Conservation (phyloP, 2,329 filamentous ascomycete genomes). For the Byssochlamys sp. region DNA sequence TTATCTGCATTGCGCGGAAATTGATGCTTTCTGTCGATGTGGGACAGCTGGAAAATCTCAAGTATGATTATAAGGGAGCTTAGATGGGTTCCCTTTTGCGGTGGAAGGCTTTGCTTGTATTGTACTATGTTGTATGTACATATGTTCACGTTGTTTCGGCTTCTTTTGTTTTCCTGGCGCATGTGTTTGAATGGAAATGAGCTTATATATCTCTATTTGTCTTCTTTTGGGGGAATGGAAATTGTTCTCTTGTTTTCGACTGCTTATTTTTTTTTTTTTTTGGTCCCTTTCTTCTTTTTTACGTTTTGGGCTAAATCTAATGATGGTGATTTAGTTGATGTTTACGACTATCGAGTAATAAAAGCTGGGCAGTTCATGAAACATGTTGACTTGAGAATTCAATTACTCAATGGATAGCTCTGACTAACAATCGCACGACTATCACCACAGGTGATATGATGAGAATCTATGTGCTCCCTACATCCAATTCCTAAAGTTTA, state of each 20-base stretch:
- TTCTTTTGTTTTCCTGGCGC: too few species aligned
- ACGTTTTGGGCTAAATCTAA: too few species aligned
- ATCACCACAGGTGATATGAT: background rate
- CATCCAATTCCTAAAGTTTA: background rate
- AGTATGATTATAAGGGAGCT: conserved; percentile 35
- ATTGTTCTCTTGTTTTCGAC: too few species aligned
- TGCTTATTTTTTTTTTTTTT: too few species aligned
- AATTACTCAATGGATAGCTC: background rate
- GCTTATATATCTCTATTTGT: too few species aligned
- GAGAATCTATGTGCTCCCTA: background rate
- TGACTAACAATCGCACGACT: background rate
- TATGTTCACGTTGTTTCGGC: background rate
- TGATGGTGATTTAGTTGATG: too few species aligned
- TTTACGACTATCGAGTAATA: too few species aligned
- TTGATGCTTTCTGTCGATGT: conserved; percentile 32
- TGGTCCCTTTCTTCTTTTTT: too few species aligned
- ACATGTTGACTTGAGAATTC: background rate
- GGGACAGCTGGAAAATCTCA: conserved; percentile 27
- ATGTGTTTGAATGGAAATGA: too few species aligned
- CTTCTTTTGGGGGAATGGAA: too few species aligned
- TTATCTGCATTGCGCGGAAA: conserved; percentile 22
- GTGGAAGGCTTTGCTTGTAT: background rate
- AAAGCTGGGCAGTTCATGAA: background rate
- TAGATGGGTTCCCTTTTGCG: conserved; percentile 8
- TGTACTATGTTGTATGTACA: background rate